These are phyloP conservation scores for Mesotaenium endlicherianum DNA, from an alignment of 139 green algal genomes.

Conservation along the genomic window DNA sequence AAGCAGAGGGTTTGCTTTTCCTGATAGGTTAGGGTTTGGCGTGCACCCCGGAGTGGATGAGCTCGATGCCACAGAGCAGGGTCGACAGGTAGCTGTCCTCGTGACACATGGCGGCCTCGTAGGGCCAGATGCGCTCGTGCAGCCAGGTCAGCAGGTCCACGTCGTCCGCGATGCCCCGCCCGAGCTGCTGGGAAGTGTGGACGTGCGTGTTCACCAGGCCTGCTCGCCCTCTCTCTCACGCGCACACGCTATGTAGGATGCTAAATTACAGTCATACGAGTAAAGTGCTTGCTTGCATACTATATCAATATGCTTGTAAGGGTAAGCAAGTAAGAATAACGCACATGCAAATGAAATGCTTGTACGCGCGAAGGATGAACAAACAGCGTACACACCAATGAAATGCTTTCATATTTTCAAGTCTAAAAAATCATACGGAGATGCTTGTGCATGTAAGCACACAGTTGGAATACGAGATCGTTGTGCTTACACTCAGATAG, in stretches of 20 bases:
- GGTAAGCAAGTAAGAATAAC: not conserved
- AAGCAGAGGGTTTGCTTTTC: too few relatives aligned
- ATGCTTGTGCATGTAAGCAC: too few relatives aligned
- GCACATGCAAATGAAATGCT: not conserved
- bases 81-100: constrained; percentile 19
- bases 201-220: constrained; percentile 22
- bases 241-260: too few relatives aligned
- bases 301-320: not conserved
- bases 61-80: not conserved
- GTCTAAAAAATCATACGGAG: too few relatives aligned
- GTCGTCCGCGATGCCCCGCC: constrained; percentile 3
- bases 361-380: not conserved
- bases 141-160: constrained; percentile 12
- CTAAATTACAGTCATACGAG: not conserved
- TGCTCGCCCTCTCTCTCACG: too few relatives aligned
- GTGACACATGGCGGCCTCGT: not conserved
- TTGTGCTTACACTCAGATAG: too few relatives aligned
- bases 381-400: not conserved
- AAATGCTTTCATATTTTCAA: not conserved
- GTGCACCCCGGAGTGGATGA: not conserved
- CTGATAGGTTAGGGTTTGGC: too few relatives aligned
- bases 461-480: too few relatives aligned
- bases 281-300: not conserved
- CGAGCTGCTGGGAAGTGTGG: not conserved
- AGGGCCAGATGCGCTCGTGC: constrained; percentile 9